Evolutionary conservation across 768 basidiomycete genomes (phyloP), one percentile per base, ranked within the genome.

Genomic region (Lentinula boryana): DNA sequence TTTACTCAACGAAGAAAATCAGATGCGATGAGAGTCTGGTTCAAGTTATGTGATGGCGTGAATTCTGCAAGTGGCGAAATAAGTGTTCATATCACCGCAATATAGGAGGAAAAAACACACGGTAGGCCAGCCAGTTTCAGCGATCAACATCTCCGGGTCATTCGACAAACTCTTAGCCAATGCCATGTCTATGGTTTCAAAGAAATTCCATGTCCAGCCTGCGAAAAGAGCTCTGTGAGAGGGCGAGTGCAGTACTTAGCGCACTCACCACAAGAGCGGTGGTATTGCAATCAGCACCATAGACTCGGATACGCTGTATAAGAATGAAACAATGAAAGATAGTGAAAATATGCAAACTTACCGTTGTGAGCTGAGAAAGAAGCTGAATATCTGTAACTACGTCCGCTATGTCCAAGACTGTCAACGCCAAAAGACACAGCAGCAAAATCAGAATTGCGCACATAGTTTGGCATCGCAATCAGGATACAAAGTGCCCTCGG

Each of bases 281-380:
- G 69, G 90, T 87, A 69, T 93, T 93, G 70, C 91, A 93, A 71
- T 93, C 91, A 32, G 91, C 85, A 44, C 93, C 93, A 69, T 95
- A 96, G 40, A 95, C 76, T 66, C 91, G 89, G 63, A 93, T 76
- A 56, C 84, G 86, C 56, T 57, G 18, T 4, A 43, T 46, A 40
- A 59, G 18, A 5, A 15, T 21, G 40, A 12, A n/a, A n/a, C n/a
- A n/a, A n/a, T n/a, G 23, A 9, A 13, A 7, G 23, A 31, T n/a
- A 21, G n/a, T 38, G 44, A 49, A 13, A 36, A 36, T 35, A 27
- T 5, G 12, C 21, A 32, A 23, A 50, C 56, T 12, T 33, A 57
- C 56, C 84, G 82, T 84, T 0, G 93, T 96, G 44, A 96, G 72
- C 75, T 96, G 93, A 33, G 93, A 94, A 64, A 96, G 72, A 40